Base-by-base conservation (phyloP, 1,139 yeast genomes). In the Casaregolazyma suthepensis region DNA sequence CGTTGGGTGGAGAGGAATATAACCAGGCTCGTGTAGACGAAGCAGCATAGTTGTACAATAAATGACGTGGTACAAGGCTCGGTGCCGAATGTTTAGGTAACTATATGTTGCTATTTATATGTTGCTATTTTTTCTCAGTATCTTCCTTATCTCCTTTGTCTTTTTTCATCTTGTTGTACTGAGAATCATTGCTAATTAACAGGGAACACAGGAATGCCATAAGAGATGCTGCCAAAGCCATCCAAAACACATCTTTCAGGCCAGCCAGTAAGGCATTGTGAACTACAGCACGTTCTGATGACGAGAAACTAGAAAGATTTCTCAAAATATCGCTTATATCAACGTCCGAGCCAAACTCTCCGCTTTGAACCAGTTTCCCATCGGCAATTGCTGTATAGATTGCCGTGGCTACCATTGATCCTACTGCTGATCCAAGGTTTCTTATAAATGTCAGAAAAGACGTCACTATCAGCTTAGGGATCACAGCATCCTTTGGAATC, bases 1-100 rank as follows among this genome's bases (percentile, higher is more conserved):
- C 80, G 57, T 75, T 87, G 61, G 94, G 94, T 55, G 86, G 90
- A 43, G 58, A 66, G 47, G 73, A 69, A 46, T 23, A 31, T 43
- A 49, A 49, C 44, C 47, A 49, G 22, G 52, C 52, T 6, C 47
- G 52, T 15, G 52, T 49, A 5, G 49, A 50, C 26, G 15, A 44
- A 42, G 47, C 43, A 17, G 10, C 31, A 26, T n/a, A 7, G 31
- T 26, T 26, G 31, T 26, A 7, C 31, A 7, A 26, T 26, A 26
- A 26, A 26, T 26, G 31, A 7, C 2, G 10, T 26, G 31, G 10
- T 26, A 7, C 10, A 9, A 7, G 31, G 6, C 10, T 2, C 6
- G 10, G 10, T 26, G 31, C 31, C 10, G 5, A 26, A 26, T 26
- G 31, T 5, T 12, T 26, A 26, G 6, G 6, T 22, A 6, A 26